Base-by-base conservation (phyloP, 805 yeast genomes). In the Starmera caribaea region DNA sequence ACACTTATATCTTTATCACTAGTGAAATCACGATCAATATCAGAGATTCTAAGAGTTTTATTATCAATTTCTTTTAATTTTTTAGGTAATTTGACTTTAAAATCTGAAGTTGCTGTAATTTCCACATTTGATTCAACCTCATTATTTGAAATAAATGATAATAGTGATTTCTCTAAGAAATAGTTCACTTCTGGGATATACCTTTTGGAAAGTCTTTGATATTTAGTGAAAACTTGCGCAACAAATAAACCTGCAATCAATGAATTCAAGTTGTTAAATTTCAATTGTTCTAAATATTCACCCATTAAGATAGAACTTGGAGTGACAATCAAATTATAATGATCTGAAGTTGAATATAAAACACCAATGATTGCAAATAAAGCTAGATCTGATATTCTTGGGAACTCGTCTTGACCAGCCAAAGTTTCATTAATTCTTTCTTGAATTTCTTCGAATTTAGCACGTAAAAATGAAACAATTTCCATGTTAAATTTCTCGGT, bases 261-360 rank as follows among this genome's bases (percentile, higher is more conserved):
- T 34, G 63, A 66, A 24, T 57, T 57, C 21, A 74, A 44, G 5
- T 68, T 53, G 16, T 54, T 54, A 24, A 61, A 58, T 34, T 69
- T 68, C 16, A 73, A 50, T 48, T 73, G 75, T 39, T 79, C 77
- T 40, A 90, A 62, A 12, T 76, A 66, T 58, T 86, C 90, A 37
- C 81, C 74, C 66, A 87, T 76, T 32, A 86, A 61, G 29, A 92
- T 72, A 27, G 76, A 64, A 2, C 90, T 72, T 4, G 97, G 96
- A 0, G 96, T 89, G 5, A 80, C 89, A 10, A 92, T 82, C 43
- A 88, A 68, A 66, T 92, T 98, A 61, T 84, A 90, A 55, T 87
- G 89, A 66, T 92, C 99, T 0, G 98, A 92, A 1, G 97, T 87
- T 0, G 98, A 89, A 55, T 83, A 92, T 5, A 88, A 56, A 39